These are phyloP conservation scores for Penicillium hesseltinei DNA, from an alignment of 2,329 filamentous ascomycete species.

Conservation along the genomic window DNA sequence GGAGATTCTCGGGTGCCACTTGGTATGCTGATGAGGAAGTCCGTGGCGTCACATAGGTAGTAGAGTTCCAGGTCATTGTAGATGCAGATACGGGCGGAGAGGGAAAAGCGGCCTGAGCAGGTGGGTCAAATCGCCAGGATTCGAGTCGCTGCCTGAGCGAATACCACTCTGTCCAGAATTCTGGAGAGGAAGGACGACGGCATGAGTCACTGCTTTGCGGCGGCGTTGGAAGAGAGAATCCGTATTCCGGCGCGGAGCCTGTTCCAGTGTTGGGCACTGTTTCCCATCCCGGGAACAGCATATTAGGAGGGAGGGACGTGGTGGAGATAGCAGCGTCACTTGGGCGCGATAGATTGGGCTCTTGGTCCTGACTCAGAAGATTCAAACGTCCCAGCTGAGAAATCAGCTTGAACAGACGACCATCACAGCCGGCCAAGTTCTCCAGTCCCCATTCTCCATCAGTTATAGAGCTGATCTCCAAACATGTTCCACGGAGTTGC, in stretches of 20 bases:
- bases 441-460: conserved; percentile 72
- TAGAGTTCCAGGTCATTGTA: conserved; percentile 15
- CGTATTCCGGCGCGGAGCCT: conserved; percentile 37
- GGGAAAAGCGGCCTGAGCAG: conserved; percentile 18
- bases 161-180: conserved; percentile 86
- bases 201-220: conserved; percentile 21
- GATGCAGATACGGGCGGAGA: conserved; percentile 21
- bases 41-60: conserved; percentile 32
- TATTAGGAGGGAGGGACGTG: conserved; percentile 34
- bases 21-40: conserved; percentile 27
- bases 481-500: conserved; percentile 64
- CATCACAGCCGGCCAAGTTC: conserved; percentile 84
- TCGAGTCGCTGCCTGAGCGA: conserved; percentile 73
- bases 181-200: conserved; percentile 25
- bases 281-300: conserved; percentile 31
- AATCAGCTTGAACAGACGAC: conserved; percentile 80
- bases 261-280: conserved; percentile 28
- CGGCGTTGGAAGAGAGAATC: conserved; percentile 34
- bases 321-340: conserved; percentile 27
- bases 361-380: conserved; percentile 69
- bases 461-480: conserved; percentile 63
- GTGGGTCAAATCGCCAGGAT: conserved; percentile 71
- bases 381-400: conserved; percentile 81
- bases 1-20: conserved; percentile 60
- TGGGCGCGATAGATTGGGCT: conserved; percentile 30